Evolutionary conservation across 2,329 filamentous ascomycete species (phyloP).

Genomic region (Neoscytalidium dimidiatum): DNA sequence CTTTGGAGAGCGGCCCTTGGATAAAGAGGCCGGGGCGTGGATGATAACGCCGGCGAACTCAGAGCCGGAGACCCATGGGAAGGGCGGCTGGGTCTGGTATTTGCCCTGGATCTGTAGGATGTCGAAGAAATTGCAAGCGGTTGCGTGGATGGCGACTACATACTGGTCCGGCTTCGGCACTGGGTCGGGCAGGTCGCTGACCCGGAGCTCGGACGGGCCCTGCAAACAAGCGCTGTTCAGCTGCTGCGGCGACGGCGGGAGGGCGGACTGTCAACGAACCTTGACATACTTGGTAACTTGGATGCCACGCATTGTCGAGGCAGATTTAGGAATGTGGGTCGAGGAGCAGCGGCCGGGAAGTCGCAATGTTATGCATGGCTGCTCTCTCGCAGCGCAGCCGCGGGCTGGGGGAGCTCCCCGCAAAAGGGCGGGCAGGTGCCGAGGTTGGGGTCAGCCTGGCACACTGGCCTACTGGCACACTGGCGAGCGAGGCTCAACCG

Average conservation of each 20-base stretch:
- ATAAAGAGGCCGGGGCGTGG: constrained; percentile 58
- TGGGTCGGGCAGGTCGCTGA: constrained; percentile 74
- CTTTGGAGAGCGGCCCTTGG: constrained; percentile 50
- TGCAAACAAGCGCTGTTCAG: constrained; percentile 37
- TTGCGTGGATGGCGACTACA: constrained; percentile 81
- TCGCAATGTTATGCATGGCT: not conserved
- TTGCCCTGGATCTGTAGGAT: constrained; percentile 92
- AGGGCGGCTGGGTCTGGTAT: constrained; percentile 87
- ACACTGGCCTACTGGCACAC: not conserved
- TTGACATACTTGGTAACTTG: constrained; percentile 74
- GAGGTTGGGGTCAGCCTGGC: not conserved
- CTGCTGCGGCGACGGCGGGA: constrained; percentile 22
- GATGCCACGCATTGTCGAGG: constrained; percentile 69
- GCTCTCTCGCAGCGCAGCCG: not conserved
- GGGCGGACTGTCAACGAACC: constrained; percentile 43
- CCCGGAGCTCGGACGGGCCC: constrained; percentile 77
- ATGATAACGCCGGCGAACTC: constrained; percentile 84
- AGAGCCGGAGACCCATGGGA: constrained; percentile 84
- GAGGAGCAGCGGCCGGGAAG: not conserved
- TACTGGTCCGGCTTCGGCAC: constrained; percentile 73
- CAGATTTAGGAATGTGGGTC: not conserved
- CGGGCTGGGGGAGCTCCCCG: constrained; percentile 14
- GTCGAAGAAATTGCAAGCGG: constrained; percentile 96
- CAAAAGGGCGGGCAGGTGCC: not conserved
- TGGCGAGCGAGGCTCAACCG: not conserved